Base-by-base conservation (phyloP, 2,329 filamentous ascomycete genomes). In the Pseudocercospora eumusae region DNA sequence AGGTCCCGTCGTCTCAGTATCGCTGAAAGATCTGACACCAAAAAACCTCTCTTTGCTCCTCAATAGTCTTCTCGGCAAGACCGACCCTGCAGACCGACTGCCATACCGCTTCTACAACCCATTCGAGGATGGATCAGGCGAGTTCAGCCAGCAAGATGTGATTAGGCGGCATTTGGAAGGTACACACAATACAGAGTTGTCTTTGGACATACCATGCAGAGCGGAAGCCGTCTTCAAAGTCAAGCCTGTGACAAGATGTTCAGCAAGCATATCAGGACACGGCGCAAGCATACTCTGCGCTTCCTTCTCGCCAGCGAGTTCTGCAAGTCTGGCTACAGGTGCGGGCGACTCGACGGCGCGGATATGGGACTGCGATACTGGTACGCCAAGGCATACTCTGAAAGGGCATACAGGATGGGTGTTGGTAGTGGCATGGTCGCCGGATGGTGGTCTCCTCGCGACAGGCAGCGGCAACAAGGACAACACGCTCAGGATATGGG, bases 211-310 rank as follows among this genome's bases (percentile, higher is more conserved):
- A 13, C 83, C 86, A 62, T 88, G 86, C 74, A 85, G 86, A 40
- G 93, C 95, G 0, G 93, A 99, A 76, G 92, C 93, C 21, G 90
- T 98, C 0, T 98, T 97, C 81, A 88, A 89, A 71, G 95, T 98
- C 23, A 92, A 95, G 71, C 90, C 92, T 10, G 92, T 97, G 45
- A 93, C 93, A 54, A 85, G 95, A 76, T 93, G 95, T 79, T 90
- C 93, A 6, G 90, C 93, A 64, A 88, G 88, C 58, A 96, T 98
- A 67, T 88, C 89, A 3, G 95, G 95, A 11, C 95, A 99, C 76
- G 93, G 92, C 42, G 90, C 96, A 75, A 88, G 93, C 2, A 98
- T 98, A 69, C 82, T 98, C 21, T 86, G 90, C 28, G 88, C 90
- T 2, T 87, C 93, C 42, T 98, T 97, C 76, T 95, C 90, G 0